Percentiles rank a stretch among this genome's conserved stretches.
Evolutionary conservation across 139 green algal genomes (phyloP).

Genomic region (Volvox africanus): DNA sequence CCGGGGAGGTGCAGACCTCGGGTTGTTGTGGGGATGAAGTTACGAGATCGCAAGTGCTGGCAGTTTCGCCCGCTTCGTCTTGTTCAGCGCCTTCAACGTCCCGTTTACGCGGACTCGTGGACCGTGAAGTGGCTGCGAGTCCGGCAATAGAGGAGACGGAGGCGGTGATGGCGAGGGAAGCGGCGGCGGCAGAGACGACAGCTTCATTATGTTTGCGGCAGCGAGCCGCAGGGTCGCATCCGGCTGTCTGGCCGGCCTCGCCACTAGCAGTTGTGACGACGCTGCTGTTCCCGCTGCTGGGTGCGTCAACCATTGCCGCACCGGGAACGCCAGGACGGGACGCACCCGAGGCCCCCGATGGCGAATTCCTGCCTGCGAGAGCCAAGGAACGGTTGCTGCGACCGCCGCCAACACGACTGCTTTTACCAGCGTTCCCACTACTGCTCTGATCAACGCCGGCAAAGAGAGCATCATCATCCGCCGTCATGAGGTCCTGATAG

Average conservation of each 20-base stretch:
- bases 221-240: neutral
- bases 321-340: neutral
- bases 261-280: neutral
- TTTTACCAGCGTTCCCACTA: too few species aligned
- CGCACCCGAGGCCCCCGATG: neutral
- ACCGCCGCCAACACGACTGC: too few species aligned
- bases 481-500: slow-evolving; percentile 33
- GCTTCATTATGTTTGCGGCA: too few species aligned
- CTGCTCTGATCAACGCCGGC: neutral
- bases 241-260: neutral
- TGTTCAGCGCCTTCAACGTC: too few species aligned
- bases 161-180: neutral
- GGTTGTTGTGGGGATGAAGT: too few species aligned
- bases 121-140: too few species aligned
- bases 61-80: neutral
- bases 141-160: too few species aligned
- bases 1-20: too few species aligned
- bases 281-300: neutral
- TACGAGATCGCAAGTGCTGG: neutral
- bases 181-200: neutral
- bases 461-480: slow-evolving; percentile 36
- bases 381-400: neutral
- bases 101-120: too few species aligned
- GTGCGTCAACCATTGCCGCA: neutral
- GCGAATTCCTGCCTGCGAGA: neutral